Conservation (phyloP, 2,329 filamentous ascomycete species). For the Cladosporium sp. region DNA sequence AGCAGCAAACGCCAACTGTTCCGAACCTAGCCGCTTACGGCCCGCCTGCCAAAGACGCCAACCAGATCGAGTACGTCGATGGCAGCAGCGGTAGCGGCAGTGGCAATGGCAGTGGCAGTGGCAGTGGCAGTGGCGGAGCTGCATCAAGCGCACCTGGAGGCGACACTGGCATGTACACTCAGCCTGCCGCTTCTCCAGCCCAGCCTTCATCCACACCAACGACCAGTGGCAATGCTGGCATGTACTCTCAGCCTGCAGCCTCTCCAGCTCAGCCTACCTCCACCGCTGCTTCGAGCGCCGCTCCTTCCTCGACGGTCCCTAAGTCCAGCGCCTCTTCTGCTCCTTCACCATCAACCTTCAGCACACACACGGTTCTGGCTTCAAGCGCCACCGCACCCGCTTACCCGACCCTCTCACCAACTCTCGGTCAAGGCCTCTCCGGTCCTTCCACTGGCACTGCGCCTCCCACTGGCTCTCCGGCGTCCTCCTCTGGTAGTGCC, state of each 20-base stretch:
- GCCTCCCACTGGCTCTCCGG: conserved; percentile 5
- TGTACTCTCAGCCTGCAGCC: not conserved
- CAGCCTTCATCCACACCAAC: not conserved
- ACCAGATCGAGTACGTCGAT: not conserved
- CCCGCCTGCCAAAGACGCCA: conserved; percentile 10
- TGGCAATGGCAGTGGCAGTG: no score
- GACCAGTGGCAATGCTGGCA: not conserved
- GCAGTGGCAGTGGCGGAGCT: not conserved
- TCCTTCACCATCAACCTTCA: not conserved
- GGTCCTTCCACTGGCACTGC: conserved; percentile 12
- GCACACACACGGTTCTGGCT: not conserved
- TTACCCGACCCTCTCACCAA: conserved; percentile 17
- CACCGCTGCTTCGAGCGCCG: not conserved
- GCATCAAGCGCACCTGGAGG: not conserved
- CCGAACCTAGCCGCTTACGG: conserved; percentile 1
- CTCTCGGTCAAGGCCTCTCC: not conserved
- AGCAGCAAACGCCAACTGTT: not conserved
- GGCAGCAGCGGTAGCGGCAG: not conserved
- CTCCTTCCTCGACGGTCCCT: not conserved
- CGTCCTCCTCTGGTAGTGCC: not conserved
- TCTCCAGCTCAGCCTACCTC: not conserved
- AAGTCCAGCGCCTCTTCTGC: not conserved
- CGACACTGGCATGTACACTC: conserved; percentile 3
- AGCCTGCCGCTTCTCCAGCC: not conserved
- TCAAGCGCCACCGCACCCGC: not conserved